Evolutionary conservation across 495 filamentous ascomycete genomes (phyloP).

Genomic region (Thozetella sp.): DNA sequence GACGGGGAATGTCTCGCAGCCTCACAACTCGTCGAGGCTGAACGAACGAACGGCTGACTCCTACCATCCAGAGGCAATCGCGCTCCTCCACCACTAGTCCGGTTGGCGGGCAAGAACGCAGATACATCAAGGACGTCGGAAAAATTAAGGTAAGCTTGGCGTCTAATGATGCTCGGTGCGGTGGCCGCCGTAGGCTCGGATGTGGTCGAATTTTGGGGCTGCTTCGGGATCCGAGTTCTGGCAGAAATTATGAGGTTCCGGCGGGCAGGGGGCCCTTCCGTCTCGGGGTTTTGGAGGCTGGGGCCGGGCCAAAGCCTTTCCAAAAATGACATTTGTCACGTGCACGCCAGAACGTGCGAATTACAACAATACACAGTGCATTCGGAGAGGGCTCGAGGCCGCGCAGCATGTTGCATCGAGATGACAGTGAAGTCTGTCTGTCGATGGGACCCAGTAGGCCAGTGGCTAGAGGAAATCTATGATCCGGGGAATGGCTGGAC

Average conservation of each 20-base stretch:
- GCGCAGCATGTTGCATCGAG: no score
- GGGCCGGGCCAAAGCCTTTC: neutral
- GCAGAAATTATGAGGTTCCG: neutral
- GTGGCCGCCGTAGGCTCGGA: slow-evolving; percentile 2
- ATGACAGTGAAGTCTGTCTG: neutral
- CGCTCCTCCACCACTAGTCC: slow-evolving; percentile 22
- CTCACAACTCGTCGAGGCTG: slow-evolving; percentile 4
- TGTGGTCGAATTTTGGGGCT: slow-evolving; percentile 1
- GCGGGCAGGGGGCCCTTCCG: neutral
- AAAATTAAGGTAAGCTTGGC: neutral
- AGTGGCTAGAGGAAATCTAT: no score
- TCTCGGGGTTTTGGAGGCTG: neutral
- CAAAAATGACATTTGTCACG: neutral
- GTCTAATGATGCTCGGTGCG: neutral
- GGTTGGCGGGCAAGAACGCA: slow-evolving; percentile 1
- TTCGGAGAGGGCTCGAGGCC: neutral
- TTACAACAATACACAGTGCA: neutral
- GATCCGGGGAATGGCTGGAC: no score
- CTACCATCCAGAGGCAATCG: slow-evolving; percentile 11
- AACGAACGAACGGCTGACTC: slow-evolving; percentile 7
- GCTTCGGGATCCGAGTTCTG: neutral
- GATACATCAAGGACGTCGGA: slow-evolving; percentile 17
- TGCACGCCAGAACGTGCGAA: neutral
- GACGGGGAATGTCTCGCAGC: neutral
- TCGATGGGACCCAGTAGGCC: neutral